Base-by-base conservation (phyloP, 495 filamentous ascomycete species). In the Articulospora tetracladia region DNA sequence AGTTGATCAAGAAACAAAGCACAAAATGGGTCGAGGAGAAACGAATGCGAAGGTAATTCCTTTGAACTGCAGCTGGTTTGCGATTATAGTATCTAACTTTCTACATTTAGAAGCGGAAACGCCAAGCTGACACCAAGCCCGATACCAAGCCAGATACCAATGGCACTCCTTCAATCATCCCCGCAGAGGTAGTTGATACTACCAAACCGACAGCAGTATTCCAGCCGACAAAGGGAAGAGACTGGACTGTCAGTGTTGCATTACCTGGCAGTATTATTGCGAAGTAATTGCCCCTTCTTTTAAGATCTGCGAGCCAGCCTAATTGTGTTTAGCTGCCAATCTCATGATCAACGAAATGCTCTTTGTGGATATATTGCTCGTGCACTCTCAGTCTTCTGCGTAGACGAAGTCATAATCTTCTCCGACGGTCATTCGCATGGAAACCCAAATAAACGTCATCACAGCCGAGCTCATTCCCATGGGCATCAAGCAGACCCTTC, bases 351-450 rank as follows among this genome's bases (percentile, higher is more conserved):
- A 57, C 85, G 86, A 66, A 85, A 84, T 10, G 72, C 74, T 24
- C 74, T 89, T 39, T 85, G 84, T 3, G 84, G 86, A 22, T 82
- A 83, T 56, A 80, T 93, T 23, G 89, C 88, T 1, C 86, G 90
- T 22, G 88, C 86, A 15, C 73, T 85, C 8, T 84, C 88, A 24
- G 86, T 92, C 58, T 92, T 91, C 68, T 86, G 80, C 60, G 81
- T 92, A 54, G 90, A 93, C 65, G 90, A 93, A 70, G 77, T 93
- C 26, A 76, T 92, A 47, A 70, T 92, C 56, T 92, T 86, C 68
- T 81, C 90, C 50, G 89, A 92, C 69, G 78, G 68, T 17, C 26
- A 69, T 47, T 27, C 50, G n/a, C 20, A 49, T 22, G 56, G 54
- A 20, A 52, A n/a, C 25, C 19, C 19, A 8, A 47, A 53, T 22